A percentile compares a stretch with the other conserved stretches of the same genome.
These are phyloP conservation scores for Dendrocalamus sinicus DNA, from an alignment of 176 grass and related monocot species.

Conservation along the genomic window DNA sequence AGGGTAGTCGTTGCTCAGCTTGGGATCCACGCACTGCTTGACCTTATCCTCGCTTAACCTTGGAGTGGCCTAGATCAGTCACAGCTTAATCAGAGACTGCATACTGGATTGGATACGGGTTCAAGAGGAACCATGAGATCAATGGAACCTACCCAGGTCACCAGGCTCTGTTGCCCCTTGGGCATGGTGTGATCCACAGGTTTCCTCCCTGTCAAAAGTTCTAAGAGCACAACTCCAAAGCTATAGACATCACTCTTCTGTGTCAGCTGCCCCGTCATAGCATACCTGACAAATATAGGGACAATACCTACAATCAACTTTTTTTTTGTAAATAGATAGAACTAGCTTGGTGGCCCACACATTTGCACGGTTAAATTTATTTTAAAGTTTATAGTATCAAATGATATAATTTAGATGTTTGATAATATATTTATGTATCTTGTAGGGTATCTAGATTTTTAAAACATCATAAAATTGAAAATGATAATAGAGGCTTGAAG, in stretches of 20 bases:
- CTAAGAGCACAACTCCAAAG: conserved; percentile 80
- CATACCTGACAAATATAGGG: conserved; percentile 54
- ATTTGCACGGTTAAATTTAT: no score
- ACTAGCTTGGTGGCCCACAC: background rate
- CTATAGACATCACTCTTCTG: conserved; percentile 98
- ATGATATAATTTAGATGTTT: no score
- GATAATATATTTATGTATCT: no score
- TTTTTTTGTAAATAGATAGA: no score
- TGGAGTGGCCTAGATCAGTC: conserved; percentile 67
- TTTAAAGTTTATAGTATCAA: no score
- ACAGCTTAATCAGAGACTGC: background rate
- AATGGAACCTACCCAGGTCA: conserved; percentile 75
- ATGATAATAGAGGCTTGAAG: no score
- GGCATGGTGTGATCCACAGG: conserved; percentile 97
- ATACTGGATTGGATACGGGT: background rate
- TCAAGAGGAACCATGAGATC: background rate
- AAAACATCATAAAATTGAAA: no score
- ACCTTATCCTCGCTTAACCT: conserved; percentile 97
- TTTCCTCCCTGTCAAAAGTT: conserved; percentile 93
- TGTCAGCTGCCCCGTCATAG: conserved; percentile 84
- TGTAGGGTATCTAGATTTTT: no score
- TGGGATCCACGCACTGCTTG: conserved; percentile 93
- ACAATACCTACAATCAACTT: no score
- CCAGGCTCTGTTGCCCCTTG: conserved; percentile 93
- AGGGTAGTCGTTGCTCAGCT: conserved; percentile 76